Base-by-base conservation (phyloP, 129 eudicot species). In the Flaveria brownii region DNA sequence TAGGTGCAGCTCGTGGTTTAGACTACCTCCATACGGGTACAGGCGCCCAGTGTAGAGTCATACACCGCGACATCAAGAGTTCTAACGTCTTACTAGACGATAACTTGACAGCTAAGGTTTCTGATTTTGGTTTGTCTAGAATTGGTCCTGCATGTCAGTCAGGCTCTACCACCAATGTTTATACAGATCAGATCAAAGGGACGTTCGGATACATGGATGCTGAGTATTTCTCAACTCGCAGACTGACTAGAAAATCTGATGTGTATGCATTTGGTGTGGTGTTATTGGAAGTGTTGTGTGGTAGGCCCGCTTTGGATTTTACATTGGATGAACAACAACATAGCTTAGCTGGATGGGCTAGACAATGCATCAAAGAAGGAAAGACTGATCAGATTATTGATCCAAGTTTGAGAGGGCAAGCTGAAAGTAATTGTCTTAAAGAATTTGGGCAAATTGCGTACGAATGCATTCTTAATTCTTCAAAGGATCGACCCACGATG, bases 181-280 rank as follows among this genome's bases (percentile, higher is more conserved):
- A 66, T 57, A 81, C 85, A 0, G 56, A 64, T 61, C 57, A 50
- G 22, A 46, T 81, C 39, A 76, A 25, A 70, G 81, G 85, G 16
- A 70, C 81, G 9, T 76, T 81, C 23, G 85, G 85, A 20, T 81
- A 81, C 70, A 43, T 81, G 68, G 85, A 82, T 77, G 78, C 85
- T 2, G 82, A 82, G 63, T 82, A 77, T 77, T 70, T 71, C 75
- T 17, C 72, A 52, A 82, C 85, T 64, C 80, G 33, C 23, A 78
- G 62, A 74, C 62, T 73, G 4, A 84, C 92, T 0, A 22, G 85
- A 70, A 87, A 77, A 65, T 74, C 87, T 22, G 87, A 87, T 45
- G 88, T 79, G 55, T 87, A 85, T 71, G 79, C 87, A 22, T 87
- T 85, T 41, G 87, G 85, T 10, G 89, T 87, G 51, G 92, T 82